Conservation (phyloP, 805 yeast species). For the Grigorovia humatica region DNA sequence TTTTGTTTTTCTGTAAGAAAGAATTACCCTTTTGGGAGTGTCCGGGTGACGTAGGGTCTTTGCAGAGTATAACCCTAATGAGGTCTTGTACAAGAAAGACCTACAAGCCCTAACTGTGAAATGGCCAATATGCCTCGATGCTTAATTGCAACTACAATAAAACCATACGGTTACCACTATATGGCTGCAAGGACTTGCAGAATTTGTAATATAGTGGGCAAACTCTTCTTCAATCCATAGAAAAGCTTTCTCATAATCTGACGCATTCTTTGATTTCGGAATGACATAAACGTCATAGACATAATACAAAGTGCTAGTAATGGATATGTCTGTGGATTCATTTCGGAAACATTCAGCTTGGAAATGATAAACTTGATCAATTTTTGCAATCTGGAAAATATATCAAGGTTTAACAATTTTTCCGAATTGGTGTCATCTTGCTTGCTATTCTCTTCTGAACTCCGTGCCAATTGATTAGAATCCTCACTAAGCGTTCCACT, state of each 20-base stretch:
- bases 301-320: background rate
- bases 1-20: background rate
- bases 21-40: background rate
- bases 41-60: background rate
- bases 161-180: background rate
- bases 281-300: background rate
- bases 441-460: background rate
- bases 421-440: background rate
- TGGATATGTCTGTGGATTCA: background rate
- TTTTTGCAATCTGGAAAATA: background rate
- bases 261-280: background rate
- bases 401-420: too few species aligned
- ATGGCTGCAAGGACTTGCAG: background rate
- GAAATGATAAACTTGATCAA: background rate
- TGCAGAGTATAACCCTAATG: too few species aligned
- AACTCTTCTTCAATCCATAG: background rate
- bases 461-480: too few species aligned
- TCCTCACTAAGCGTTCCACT: background rate
- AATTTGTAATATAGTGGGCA: background rate
- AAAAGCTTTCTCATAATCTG: background rate
- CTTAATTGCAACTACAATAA: too few species aligned
- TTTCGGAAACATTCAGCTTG: background rate
- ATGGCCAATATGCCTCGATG: too few species aligned
- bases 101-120: too few species aligned
- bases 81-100: too few species aligned